Conservation (phyloP, 495 filamentous ascomycete species). For the Cladorrhinum samala region DNA sequence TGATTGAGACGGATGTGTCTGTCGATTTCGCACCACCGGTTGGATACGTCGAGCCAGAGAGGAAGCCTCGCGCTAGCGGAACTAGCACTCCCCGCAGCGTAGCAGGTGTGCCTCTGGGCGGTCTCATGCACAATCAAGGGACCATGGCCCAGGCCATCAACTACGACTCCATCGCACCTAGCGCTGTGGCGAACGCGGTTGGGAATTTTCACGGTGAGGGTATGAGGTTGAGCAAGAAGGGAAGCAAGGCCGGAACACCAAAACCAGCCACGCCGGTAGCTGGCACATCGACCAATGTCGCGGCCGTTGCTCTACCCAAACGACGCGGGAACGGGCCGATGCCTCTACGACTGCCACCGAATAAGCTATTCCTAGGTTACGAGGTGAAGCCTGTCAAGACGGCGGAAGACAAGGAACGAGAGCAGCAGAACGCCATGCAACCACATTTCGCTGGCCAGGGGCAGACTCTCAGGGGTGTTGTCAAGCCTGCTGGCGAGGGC, state of each 20-base stretch:
- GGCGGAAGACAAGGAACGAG: slow-evolving; percentile 61
- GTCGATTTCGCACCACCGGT: slow-evolving; percentile 94
- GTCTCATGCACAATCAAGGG: slow-evolving; percentile 71
- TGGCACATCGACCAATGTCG: slow-evolving; percentile 56
- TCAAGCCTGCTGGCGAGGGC: slow-evolving; percentile 46
- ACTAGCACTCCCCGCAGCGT: slow-evolving; percentile 56
- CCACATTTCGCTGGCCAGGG: slow-evolving; percentile 82
- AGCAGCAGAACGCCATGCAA: slow-evolving; percentile 56
- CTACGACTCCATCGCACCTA: slow-evolving; percentile 88
- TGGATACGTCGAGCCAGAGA: slow-evolving; percentile 84
- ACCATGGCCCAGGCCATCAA: slow-evolving; percentile 97
- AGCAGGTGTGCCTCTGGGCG: slow-evolving; percentile 55
- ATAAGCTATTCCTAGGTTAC: slow-evolving; percentile 95
- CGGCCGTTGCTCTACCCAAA: slow-evolving; percentile 30
- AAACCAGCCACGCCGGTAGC: slow-evolving; percentile 76
- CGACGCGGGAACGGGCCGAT: slow-evolving; percentile 70
- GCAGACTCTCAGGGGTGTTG: slow-evolving; percentile 69
- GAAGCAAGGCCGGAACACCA: slow-evolving; percentile 68
- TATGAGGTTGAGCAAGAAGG: slow-evolving; percentile 76
- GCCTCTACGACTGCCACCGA: slow-evolving; percentile 76
- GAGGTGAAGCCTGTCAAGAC: slow-evolving; percentile 82
- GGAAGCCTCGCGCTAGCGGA: slow-evolving; percentile 43
- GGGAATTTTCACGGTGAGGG: slow-evolving; percentile 77
- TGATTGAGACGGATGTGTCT: slow-evolving; percentile 88
- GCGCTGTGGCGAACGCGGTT: slow-evolving; percentile 53